Percentiles rank a stretch among this genome's conserved stretches.
These are phyloP conservation scores for Podila epigama DNA, from an alignment of 192 early-diverging fungal genomes.

Conservation along the genomic window DNA sequence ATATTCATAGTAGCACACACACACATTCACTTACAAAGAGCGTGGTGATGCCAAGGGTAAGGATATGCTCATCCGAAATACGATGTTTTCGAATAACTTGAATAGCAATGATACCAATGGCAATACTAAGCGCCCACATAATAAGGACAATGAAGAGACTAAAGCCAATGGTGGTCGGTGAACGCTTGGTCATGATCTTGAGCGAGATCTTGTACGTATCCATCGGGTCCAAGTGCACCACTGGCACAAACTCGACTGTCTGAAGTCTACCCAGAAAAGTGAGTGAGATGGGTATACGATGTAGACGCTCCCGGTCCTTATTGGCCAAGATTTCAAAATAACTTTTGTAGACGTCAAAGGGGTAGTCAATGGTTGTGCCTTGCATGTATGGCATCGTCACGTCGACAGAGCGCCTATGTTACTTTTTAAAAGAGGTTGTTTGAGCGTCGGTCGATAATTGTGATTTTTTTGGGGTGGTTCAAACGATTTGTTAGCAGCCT, in stretches of 20 bases:
- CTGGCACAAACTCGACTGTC: constrained; percentile 53
- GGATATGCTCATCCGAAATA: constrained; percentile 50
- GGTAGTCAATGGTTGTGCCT: constrained; percentile 53
- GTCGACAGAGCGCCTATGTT: constrained; percentile 33
- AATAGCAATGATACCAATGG: constrained; percentile 54
- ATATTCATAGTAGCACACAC: too few relatives aligned
- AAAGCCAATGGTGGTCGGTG: constrained; percentile 56
- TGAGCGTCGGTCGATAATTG: background rate
- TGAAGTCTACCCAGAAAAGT: constrained; percentile 51
- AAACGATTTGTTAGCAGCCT: background rate
- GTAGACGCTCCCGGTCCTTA: constrained; percentile 35
- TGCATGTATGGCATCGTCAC: constrained; percentile 48
- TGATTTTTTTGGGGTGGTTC: background rate
- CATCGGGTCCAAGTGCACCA: constrained; percentile 6
- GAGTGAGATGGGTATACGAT: constrained; percentile 52
- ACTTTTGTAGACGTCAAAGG: constrained; percentile 55
- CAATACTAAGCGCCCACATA: constrained; percentile 56
- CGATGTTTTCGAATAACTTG: constrained; percentile 52
- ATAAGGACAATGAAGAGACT: constrained; percentile 55
- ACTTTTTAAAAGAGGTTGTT: too few relatives aligned
- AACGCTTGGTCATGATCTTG: constrained; percentile 51
- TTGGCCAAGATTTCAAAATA: constrained; percentile 55
- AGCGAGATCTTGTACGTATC: constrained; percentile 47
- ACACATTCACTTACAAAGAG: constrained; percentile 32
- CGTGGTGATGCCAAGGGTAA: constrained; percentile 54